These are phyloP conservation scores for Crucibulum laeve DNA, from an alignment of 768 basidiomycete genomes.

Conservation along the genomic window DNA sequence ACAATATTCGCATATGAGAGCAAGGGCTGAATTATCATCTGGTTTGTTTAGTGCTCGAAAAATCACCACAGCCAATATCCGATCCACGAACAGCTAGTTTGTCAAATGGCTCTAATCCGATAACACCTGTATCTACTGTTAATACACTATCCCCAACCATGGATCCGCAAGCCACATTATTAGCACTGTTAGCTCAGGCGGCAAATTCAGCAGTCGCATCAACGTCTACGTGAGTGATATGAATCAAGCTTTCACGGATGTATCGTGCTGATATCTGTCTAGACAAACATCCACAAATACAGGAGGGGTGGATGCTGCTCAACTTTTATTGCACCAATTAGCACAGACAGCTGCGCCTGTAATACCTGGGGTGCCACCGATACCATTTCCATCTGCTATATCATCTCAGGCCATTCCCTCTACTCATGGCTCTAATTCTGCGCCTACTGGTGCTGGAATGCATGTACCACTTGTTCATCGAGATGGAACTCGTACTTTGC, in stretches of 20 bases:
- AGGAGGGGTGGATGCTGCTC: slow-evolving; percentile 40
- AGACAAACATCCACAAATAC: slow-evolving; percentile 67
- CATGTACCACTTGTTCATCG: slow-evolving; percentile 32
- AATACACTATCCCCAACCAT: slow-evolving; percentile 20
- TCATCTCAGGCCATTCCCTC: slow-evolving; percentile 3
- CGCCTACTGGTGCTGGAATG: slow-evolving; percentile 26
- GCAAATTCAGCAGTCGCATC: slow-evolving; percentile 37
- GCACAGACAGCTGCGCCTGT: slow-evolving; percentile 50
- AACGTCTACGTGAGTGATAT: slow-evolving; percentile 33
- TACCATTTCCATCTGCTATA: slow-evolving; percentile 8
- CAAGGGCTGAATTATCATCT: slow-evolving; percentile 61
- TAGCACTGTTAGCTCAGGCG: slow-evolving; percentile 69
- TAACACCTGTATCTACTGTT: slow-evolving; percentile 19
- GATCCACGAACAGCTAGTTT: slow-evolving; percentile 33
- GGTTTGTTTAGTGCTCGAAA: slow-evolving; percentile 55
- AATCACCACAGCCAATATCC: slow-evolving; percentile 27
- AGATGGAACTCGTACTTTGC: slow-evolving; percentile 37
- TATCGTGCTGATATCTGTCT: slow-evolving; percentile 6
- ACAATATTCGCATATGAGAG: slow-evolving; percentile 48
- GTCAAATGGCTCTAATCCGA: slow-evolving; percentile 22
- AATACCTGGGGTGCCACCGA: slow-evolving; percentile 25
- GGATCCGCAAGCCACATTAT: slow-evolving; percentile 59
- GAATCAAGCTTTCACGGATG: background rate
- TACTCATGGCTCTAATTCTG: slow-evolving; percentile 9
- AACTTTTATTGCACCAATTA: slow-evolving; percentile 74